A percentile compares a stretch with the other conserved stretches of the same genome.
Conservation (phyloP, 306 rosid genomes). For the Quercus cerris region DNA sequence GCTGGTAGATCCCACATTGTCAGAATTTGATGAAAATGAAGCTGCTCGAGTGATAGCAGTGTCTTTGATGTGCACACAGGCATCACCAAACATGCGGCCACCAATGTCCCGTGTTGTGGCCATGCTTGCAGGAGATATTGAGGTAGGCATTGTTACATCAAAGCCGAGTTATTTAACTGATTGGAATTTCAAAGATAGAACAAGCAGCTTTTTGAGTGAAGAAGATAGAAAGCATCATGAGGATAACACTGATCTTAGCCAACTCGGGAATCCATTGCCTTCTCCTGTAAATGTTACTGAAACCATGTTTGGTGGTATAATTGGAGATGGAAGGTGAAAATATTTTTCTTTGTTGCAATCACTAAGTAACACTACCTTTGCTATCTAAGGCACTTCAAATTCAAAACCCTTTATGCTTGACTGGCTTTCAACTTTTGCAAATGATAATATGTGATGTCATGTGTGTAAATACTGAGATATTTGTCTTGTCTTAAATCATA, state of each 20-base stretch:
- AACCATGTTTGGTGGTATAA: no score
- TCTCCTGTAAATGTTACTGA: conserved; percentile 15
- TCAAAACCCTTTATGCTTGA: no score
- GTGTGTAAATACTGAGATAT: no score
- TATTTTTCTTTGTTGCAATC: rapidly evolving
- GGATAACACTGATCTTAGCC: conserved; percentile 24
- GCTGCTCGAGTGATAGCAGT: conserved; percentile 40
- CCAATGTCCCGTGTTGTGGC: conserved; percentile 71
- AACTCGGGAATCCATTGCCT: conserved; percentile 18
- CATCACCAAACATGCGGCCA: conserved; percentile 58
- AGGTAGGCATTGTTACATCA: conserved; percentile 42
- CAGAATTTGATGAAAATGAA: conserved; percentile 44
- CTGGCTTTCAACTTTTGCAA: no score
- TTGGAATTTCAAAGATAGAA: conserved; percentile 50
- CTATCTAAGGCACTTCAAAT: no score
- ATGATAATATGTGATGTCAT: no score
- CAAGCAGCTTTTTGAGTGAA: conserved; percentile 7
- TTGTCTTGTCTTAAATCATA: no score
- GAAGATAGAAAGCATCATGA: conserved; percentile 3
- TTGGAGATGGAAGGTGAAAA: no score
- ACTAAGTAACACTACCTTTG: no score
- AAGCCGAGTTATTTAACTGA: conserved; percentile 63
- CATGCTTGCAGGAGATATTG: conserved; percentile 63
- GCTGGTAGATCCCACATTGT: conserved; percentile 44
- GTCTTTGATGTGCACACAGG: conserved; percentile 60